Base-by-base conservation (phyloP, 176 grass and related monocot genomes). In the Oryza meridionalis region DNA sequence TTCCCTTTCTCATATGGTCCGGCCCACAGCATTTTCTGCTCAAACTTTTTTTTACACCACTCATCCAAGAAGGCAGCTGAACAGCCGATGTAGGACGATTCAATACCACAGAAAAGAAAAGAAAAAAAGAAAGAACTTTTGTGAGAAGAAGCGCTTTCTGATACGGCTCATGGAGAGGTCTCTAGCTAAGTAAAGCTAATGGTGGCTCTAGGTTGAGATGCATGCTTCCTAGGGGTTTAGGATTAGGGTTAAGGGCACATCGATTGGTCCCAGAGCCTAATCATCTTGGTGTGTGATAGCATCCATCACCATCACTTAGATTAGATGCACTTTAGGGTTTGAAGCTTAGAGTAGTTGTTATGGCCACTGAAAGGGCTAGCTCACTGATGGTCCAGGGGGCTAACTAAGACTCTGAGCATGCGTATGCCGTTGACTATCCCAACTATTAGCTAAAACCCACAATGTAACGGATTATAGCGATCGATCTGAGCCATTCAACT, bases 281-380 rank as follows among this genome's bases (percentile, higher is more conserved):
- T 82, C 77, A 46, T 77, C 73, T 27, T 26, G 42, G 24, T 77
- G 71, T 80, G 64, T 45, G 10, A 33, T 80, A 22, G 44, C 43
- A 29, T 22, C 77, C 53, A 61, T 85, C 88, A 24, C 53, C 31
- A 76, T 85, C 82, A 77, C 72, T 46, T 81, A 44, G 72, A 85
- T 85, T 58, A 88, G 81, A 84, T 80, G 42, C 87, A 24, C 85
- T 82, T 89, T 85, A 76, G 70, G 37, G 51, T 75, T 88, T 70
- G 70, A 25, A 64, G 65, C 62, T 46, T 69, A 58, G 53, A 21
- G 24, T 73, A 31, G 65, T 53, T 76, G 82, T 37, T 51, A 75
- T 85, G 72, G 22, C 4, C 7, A 62, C 58, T 62, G 44, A 85
- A 75, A 76, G 77, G 77, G 69, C 87, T 67, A 76, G 82, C 70